Percentiles rank a stretch among this genome's conserved stretches.
phyloP scores from a whole-genome alignment of 345 rosid species.

The Rubroshorea leprosula region DNA sequence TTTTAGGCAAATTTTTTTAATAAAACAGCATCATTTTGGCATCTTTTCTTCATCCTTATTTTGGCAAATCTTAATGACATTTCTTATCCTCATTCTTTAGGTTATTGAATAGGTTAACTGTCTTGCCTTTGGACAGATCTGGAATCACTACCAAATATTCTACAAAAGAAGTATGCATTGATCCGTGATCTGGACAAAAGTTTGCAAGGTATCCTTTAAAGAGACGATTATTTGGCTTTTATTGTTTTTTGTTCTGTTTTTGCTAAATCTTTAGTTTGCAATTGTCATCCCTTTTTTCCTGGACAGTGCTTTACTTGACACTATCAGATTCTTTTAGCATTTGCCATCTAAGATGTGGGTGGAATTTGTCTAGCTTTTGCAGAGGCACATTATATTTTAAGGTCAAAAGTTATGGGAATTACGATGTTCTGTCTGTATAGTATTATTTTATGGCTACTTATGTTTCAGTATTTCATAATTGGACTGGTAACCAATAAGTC shows the following conservation, averaged over 20 bases:
- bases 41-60: no score
- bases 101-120: background rate
- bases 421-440: background rate
- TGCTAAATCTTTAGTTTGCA: background rate
- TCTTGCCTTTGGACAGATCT: slow-evolving; percentile 43
- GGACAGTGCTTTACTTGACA: background rate
- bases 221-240: background rate
- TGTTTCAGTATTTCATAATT: no score
- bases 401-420: background rate
- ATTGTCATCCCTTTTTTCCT: no score
- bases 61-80: background rate
- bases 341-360: background rate
- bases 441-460: background rate
- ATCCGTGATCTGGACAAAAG: slow-evolving; percentile 85
- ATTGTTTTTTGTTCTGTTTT: background rate
- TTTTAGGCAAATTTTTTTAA: no score
- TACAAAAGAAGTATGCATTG: slow-evolving; percentile 84
- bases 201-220: slow-evolving; percentile 57
- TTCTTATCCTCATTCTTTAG: background rate
- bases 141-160: slow-evolving; percentile 68
- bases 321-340: background rate
- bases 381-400: background rate
- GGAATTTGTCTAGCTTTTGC: background rate
- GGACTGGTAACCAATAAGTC: no score
- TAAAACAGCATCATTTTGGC: no score